Percentiles rank a stretch among this genome's conserved stretches.
phyloP scores from a whole-genome alignment of 805 yeast genomes.

The Hanseniaspora clermontiae region DNA sequence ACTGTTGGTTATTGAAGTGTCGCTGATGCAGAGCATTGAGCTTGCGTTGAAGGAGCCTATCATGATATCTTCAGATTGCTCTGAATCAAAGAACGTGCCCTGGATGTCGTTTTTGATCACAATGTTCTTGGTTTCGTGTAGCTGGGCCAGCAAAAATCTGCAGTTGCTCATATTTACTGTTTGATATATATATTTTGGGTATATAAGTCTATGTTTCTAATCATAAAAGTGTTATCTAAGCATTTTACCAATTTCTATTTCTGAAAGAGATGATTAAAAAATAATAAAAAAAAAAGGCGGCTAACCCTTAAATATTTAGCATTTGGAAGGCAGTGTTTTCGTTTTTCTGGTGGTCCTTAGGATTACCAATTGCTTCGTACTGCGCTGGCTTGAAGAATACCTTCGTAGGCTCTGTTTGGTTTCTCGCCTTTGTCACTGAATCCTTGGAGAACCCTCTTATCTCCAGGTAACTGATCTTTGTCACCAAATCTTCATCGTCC shows the following conservation, averaged over 20 bases:
- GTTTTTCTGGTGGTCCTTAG: conserved; percentile 60
- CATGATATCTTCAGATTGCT: not conserved
- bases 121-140: not conserved
- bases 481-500: conserved; percentile 45
- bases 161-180: not conserved
- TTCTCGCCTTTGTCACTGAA: conserved; percentile 29
- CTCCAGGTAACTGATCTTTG: conserved; percentile 57
- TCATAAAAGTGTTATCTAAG: not conserved
- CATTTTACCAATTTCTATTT: not conserved
- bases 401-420: conserved; percentile 21
- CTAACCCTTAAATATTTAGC: not conserved
- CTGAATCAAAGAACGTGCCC: not conserved
- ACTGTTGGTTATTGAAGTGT: not conserved
- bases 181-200: not conserved
- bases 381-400: conserved; percentile 8
- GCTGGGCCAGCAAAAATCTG: not conserved
- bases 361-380: conserved; percentile 88
- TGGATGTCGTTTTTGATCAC: not conserved
- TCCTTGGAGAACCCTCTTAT: conserved; percentile 59
- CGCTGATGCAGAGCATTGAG: not conserved
- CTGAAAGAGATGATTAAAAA: not conserved
- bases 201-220: too few species aligned
- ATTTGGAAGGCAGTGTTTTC: not conserved
- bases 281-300: not conserved
- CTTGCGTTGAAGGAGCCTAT: not conserved